Evolutionary conservation across 768 basidiomycete species (phyloP), one percentile per base, ranked within the genome.

Genomic region (Trametes villosa): DNA sequence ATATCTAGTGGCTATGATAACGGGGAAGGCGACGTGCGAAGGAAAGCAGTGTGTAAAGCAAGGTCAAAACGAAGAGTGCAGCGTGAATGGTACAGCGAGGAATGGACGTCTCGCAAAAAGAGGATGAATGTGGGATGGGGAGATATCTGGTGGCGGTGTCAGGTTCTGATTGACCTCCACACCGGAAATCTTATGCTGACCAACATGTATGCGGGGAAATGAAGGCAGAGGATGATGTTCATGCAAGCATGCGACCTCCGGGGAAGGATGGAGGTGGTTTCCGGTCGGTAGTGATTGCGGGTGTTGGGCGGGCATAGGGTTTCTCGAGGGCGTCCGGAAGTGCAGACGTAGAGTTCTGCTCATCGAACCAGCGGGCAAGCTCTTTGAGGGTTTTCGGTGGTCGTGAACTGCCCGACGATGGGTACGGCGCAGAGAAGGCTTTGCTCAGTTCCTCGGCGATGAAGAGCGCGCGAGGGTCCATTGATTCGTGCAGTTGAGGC

Each of bases 361-460:
- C 31, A 29, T 33, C 29, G 40, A 63, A 40, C 61, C 55, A 58
- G 11, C 30, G 13, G 2, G 61, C 9, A 1, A 63, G 30, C 4
- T 57, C 53, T 18, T 38, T 36, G 30, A 58, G 38, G 6, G 36
- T 48, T 44, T 46, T 57, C 17, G 56, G 61, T 1, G 45, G 24
- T 13, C 13, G 22, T 12, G 26, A 6, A 5, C 22, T 12, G 3
- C 20, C 26, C 9, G 9, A 17, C 20, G 26, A n/a, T 3, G 22
- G 3, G 4, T 38, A 40, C 4, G 40, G 40, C 26, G 27, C 17
- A 3, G 30, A 33, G 18, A 60, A 17, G 3, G 60, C 46, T 4
- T 51, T 34, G 9, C 33, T 31, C 3, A 61, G n/a, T 15, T 49
- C 48, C 4, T 42, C 46, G 3, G 53, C 60, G 12, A 61, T 40